These are phyloP conservation scores for Akanthomyces lecanii DNA, from an alignment of 2,329 filamentous ascomycete genomes.

Conservation along the genomic window DNA sequence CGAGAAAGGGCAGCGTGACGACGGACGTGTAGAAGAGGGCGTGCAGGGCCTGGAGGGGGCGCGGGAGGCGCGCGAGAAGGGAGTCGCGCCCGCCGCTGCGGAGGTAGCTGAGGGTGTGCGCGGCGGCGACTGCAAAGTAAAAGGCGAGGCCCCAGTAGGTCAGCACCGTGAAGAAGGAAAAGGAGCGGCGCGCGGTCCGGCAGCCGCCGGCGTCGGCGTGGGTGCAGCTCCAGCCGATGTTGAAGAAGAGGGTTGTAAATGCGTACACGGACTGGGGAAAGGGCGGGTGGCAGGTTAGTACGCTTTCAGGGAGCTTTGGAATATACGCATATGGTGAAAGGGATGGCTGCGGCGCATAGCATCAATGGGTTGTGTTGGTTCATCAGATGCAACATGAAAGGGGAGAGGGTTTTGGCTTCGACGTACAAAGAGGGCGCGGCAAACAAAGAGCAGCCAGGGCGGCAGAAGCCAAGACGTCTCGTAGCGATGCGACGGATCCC, in stretches of 20 bases:
- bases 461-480: slow-evolving; percentile 78
- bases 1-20: slow-evolving; percentile 61
- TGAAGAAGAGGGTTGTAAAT: slow-evolving; percentile 65
- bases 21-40: slow-evolving; percentile 60
- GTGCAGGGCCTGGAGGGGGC: slow-evolving; percentile 61
- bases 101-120: slow-evolving; percentile 68
- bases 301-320: no score
- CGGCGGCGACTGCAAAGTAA: slow-evolving; percentile 65
- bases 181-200: slow-evolving; percentile 48
- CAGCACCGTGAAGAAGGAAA: slow-evolving; percentile 79
- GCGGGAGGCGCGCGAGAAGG: slow-evolving; percentile 57
- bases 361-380: not conserved
- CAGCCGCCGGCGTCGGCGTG: slow-evolving; percentile 42
- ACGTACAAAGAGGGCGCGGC: slow-evolving; percentile 53
- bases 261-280: slow-evolving; percentile 56
- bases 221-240: slow-evolving; percentile 62
- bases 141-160: slow-evolving; percentile 81
- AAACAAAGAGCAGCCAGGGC: slow-evolving; percentile 56
- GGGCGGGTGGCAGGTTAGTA: not conserved
- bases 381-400: not conserved
- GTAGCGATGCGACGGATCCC: slow-evolving; percentile 61
- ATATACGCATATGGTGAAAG: not conserved
- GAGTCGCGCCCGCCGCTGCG: slow-evolving; percentile 37
- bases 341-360: not conserved
- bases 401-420: not conserved